These are phyloP conservation scores for Melampsora larici-populina DNA, from an alignment of 1,284 basidiomycete species.

Conservation along the genomic window DNA sequence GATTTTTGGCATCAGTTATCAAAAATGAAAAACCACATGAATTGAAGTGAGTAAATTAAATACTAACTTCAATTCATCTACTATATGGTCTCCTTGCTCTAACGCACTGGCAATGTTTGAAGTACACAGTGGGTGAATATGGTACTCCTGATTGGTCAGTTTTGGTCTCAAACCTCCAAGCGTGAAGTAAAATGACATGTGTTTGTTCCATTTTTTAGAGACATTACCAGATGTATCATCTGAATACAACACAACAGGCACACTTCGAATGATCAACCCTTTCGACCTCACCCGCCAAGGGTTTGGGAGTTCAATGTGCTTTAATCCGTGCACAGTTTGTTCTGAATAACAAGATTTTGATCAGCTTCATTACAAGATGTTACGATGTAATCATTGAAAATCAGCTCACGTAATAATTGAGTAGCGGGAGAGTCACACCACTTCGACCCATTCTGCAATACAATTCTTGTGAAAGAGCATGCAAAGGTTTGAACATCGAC, in stretches of 20 bases:
- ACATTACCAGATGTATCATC: background rate
- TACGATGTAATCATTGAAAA: background rate
- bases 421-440: background rate
- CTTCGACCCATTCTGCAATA: background rate
- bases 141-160: background rate
- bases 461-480: background rate
- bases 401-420: background rate
- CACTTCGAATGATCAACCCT: background rate
- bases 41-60: background rate
- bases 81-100: no score
- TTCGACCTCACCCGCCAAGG: background rate
- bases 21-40: no score
- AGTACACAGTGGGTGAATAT: slow-evolving; percentile 6
- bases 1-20: no score
- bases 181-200: slow-evolving; percentile 15
- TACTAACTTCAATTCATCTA: slow-evolving; percentile 3
- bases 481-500: background rate
- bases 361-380: background rate
- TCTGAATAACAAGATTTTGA: background rate
- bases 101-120: slow-evolving; percentile 1
- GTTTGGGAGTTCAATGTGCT: background rate
- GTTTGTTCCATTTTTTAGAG: slow-evolving; percentile 22
- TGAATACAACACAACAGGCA: background rate
- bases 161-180: background rate
- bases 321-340: background rate